These are phyloP conservation scores for Ceratocystis colombiana DNA, from an alignment of 2,329 filamentous ascomycete species.

Conservation along the genomic window DNA sequence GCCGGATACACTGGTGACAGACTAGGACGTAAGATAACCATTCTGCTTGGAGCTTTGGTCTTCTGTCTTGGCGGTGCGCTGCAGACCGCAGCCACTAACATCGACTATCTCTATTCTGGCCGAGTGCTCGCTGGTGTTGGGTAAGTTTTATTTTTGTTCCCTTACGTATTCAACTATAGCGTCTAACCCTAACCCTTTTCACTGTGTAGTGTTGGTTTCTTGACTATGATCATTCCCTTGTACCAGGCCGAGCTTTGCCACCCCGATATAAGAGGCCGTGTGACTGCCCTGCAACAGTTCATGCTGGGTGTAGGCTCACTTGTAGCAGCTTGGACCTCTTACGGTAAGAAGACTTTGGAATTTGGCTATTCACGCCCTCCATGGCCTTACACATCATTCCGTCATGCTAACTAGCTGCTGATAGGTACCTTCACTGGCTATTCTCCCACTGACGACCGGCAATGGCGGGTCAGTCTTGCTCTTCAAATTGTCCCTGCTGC, in stretches of 20 bases:
- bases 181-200: not conserved
- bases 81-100: conserved; percentile 55
- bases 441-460: conserved; percentile 29
- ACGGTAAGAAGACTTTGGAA: conserved; percentile 39
- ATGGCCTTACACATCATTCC: not conserved
- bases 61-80: conserved; percentile 64
- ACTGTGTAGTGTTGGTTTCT: conserved; percentile 37
- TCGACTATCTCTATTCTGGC: conserved; percentile 57
- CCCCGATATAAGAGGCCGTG: conserved; percentile 62
- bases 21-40: conserved; percentile 61
- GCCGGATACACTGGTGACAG: conserved; percentile 55
- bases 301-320: conserved; percentile 71
- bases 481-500: conserved; percentile 61
- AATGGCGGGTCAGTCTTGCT: conserved; percentile 43
- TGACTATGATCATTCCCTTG: conserved; percentile 41
- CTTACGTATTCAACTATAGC: too few relatives aligned
- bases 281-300: conserved; percentile 70
- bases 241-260: conserved; percentile 75
- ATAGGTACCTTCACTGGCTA: conserved; percentile 32
- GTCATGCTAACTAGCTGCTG: conserved; percentile 3
- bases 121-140: conserved; percentile 58
- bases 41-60: conserved; percentile 57
- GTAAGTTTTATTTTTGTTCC: conserved; percentile 27
- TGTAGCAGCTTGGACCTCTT: conserved; percentile 62
- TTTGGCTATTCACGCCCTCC: conserved; percentile 26